These are phyloP conservation scores for Colletotrichum sp. DNA, from an alignment of 2,329 filamentous ascomycete species.

Conservation along the genomic window DNA sequence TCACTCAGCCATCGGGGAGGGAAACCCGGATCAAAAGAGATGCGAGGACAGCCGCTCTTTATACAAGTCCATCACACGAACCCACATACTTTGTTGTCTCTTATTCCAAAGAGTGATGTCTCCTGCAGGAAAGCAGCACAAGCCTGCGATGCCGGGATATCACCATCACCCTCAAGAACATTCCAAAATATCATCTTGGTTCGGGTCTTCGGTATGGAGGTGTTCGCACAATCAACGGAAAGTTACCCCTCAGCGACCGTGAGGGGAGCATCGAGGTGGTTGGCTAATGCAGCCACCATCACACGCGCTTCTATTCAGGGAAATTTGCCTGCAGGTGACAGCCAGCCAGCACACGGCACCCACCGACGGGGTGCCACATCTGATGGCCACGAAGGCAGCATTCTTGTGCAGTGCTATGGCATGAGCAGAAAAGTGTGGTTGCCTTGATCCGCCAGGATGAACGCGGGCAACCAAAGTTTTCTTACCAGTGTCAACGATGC, in stretches of 20 bases:
- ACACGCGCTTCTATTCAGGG: constrained; percentile 14
- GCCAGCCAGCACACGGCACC: neutral
- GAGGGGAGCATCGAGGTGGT: neutral
- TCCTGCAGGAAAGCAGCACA: neutral
- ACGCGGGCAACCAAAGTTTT: neutral
- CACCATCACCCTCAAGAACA: neutral
- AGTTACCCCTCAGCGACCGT: too few relatives aligned
- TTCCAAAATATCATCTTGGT: neutral
- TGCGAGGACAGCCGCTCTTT: neutral
- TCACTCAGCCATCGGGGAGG: too few relatives aligned
- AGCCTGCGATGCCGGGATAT: neutral
- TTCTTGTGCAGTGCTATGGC: neutral
- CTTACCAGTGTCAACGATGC: neutral
- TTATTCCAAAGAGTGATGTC: neutral
- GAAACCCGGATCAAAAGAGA: neutral
- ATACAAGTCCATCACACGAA: neutral
- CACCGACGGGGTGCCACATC: neutral
- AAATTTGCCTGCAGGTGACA: constrained; percentile 4
- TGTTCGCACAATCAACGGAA: neutral
- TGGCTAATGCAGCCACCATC: constrained; percentile 21
- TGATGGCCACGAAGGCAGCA: neutral
- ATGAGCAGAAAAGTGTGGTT: neutral
- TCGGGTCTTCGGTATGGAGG: neutral
- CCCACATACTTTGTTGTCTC: neutral
- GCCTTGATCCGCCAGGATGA: neutral